phyloP scores from a whole-genome alignment of 805 yeast species.

The Sugiyamaella americana region DNA sequence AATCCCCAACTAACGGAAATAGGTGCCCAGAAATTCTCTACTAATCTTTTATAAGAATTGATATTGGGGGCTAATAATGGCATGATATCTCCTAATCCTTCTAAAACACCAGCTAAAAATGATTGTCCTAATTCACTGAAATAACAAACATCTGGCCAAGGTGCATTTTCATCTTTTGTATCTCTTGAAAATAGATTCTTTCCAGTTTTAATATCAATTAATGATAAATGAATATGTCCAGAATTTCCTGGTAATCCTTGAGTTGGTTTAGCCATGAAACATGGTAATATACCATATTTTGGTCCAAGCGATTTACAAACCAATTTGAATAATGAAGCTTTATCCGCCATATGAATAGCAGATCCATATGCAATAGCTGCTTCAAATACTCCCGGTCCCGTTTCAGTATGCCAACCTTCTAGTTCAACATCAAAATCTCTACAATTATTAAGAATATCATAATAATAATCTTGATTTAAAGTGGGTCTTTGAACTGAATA shows the following conservation, averaged over 20 bases:
- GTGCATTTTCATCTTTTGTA: slow-evolving; percentile 21
- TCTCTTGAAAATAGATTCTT: slow-evolving; percentile 27
- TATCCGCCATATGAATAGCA: slow-evolving; percentile 29
- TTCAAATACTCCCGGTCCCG: slow-evolving; percentile 35
- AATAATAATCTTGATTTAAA: slow-evolving; percentile 27
- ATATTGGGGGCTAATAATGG: slow-evolving; percentile 33
- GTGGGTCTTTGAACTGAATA: slow-evolving; percentile 32
- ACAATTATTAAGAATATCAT: slow-evolving; percentile 23
- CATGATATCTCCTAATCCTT: slow-evolving; percentile 31
- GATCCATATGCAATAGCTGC: slow-evolving; percentile 31
- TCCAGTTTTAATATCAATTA: slow-evolving; percentile 22
- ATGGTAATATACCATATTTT: slow-evolving; percentile 27
- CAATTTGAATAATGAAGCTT: slow-evolving; percentile 29
- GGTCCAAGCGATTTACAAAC: slow-evolving; percentile 28
- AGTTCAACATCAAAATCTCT: slow-evolving; percentile 22
- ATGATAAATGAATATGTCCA: slow-evolving; percentile 32
- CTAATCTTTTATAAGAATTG: slow-evolving; percentile 33
- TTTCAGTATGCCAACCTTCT: slow-evolving; percentile 34
- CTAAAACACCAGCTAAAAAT: slow-evolving; percentile 32
- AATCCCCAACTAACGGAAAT: slow-evolving; percentile 33
- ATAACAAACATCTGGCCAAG: slow-evolving; percentile 26
- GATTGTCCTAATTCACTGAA: slow-evolving; percentile 28
- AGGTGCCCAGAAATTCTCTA: slow-evolving; percentile 35
- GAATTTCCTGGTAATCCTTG: slow-evolving; percentile 34
- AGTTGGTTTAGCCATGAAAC: slow-evolving; percentile 34